phyloP scores from a whole-genome alignment of 306 rosid species.

The Acacia crassicarpa region DNA sequence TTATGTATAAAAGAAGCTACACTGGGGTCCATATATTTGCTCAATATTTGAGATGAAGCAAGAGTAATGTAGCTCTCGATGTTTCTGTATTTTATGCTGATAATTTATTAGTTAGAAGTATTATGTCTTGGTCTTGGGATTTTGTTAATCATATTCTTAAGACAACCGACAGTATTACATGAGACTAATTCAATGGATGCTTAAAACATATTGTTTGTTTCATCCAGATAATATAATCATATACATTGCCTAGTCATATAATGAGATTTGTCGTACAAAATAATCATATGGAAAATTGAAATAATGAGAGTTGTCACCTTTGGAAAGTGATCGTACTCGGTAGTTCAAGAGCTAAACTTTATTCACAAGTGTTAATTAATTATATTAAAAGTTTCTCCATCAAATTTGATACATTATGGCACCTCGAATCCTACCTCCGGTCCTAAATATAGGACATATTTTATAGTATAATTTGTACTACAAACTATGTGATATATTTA shows the following conservation, averaged over 20 bases:
- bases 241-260: neutral
- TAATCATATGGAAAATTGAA: neutral
- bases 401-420: neutral
- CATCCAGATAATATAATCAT: neutral
- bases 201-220: neutral
- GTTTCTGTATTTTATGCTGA: neutral
- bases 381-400: neutral
- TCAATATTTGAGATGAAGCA: neutral
- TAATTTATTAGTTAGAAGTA: neutral
- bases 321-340: neutral
- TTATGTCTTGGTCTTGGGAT: neutral
- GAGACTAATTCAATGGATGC: neutral
- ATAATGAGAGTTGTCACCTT: neutral
- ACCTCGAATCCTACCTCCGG: too few species aligned
- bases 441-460: too few species aligned
- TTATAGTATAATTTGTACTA: too few species aligned
- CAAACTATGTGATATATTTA: too few species aligned
- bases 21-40: neutral
- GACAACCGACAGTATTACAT: neutral
- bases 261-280: too few species aligned
- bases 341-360: neutral
- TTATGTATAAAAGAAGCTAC: neutral
- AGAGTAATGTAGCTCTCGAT: neutral
- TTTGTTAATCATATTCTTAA: neutral
- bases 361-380: neutral